Conservation (phyloP, 2,329 filamentous ascomycete genomes). For the Fusarium continuum region DNA sequence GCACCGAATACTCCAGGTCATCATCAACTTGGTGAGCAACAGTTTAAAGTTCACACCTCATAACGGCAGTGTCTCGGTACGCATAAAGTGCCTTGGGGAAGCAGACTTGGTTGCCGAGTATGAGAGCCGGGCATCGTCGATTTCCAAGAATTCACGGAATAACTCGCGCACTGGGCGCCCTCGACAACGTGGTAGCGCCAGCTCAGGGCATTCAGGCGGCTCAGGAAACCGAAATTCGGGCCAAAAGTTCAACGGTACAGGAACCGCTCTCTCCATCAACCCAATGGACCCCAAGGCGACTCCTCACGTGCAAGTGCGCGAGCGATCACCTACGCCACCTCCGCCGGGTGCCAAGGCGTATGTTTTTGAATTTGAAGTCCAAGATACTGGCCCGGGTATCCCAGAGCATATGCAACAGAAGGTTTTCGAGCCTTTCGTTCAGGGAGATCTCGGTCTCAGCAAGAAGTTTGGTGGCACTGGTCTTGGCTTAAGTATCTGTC, state of each 20-base stretch:
- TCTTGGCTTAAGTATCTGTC: conserved; percentile 87
- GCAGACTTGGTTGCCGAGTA: conserved; percentile 54
- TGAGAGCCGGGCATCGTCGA: conserved; percentile 62
- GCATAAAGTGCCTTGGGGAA: conserved; percentile 78
- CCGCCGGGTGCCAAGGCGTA: conserved; percentile 71
- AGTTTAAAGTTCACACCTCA: conserved; percentile 88
- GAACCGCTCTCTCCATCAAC: conserved; percentile 70
- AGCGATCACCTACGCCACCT: conserved; percentile 68
- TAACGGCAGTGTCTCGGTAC: conserved; percentile 77
- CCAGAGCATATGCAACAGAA: conserved; percentile 78
- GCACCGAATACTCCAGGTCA: conserved; percentile 88
- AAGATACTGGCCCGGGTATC: conserved; percentile 89
- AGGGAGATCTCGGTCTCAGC: conserved; percentile 88
- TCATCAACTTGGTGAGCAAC: conserved; percentile 93
- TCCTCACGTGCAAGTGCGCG: conserved; percentile 58
- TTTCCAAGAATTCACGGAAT: conserved; percentile 59
- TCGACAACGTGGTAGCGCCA: conserved; percentile 58
- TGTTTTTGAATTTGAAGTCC: conserved; percentile 86
- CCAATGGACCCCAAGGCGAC: conserved; percentile 65
- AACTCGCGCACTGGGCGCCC: conserved; percentile 54
- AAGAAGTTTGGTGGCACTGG: conserved; percentile 93
- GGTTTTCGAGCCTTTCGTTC: conserved; percentile 94
- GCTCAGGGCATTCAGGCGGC: conserved; percentile 60
- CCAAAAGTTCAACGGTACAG: conserved; percentile 45
- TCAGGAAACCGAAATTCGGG: conserved; percentile 51